A percentile compares a stretch with the other conserved stretches of the same genome.
These are phyloP conservation scores for Auriculariales sp. DNA, from an alignment of 768 basidiomycete genomes.

Conservation along the genomic window DNA sequence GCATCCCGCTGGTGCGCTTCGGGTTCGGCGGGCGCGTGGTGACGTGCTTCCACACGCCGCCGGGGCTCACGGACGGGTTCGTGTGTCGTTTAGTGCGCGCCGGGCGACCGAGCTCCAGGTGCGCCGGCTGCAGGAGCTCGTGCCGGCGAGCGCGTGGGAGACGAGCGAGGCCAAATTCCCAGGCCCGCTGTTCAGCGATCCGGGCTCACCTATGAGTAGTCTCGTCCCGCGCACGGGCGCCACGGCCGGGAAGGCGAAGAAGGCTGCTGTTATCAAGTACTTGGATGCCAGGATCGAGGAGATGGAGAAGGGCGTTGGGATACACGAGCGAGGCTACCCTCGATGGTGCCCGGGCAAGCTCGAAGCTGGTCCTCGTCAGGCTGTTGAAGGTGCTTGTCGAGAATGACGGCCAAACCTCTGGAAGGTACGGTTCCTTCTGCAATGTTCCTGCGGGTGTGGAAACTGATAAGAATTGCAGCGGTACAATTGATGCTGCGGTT, in stretches of 20 bases:
- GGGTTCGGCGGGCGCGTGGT: slow-evolving; percentile 89
- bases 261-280: slow-evolving; percentile 61
- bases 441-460: too few species aligned
- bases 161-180: slow-evolving; percentile 50
- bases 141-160: slow-evolving; percentile 51
- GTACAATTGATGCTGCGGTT: slow-evolving; percentile 59
- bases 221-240: slow-evolving; percentile 42
- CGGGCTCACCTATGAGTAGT: slow-evolving; percentile 44
- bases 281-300: slow-evolving; percentile 63
- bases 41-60: slow-evolving; percentile 70
- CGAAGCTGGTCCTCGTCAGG: slow-evolving; percentile 58
- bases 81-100: slow-evolving; percentile 58
- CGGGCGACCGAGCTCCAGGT: slow-evolving; percentile 57
- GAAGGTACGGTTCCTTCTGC: slow-evolving; percentile 47
- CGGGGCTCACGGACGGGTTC: slow-evolving; percentile 54
- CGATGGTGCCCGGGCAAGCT: slow-evolving; percentile 52
- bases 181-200: slow-evolving; percentile 61
- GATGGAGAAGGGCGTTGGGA: slow-evolving; percentile 56
- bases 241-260: slow-evolving; percentile 69
- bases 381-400: slow-evolving; percentile 72
- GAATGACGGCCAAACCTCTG: slow-evolving; percentile 75
- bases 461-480: too few species aligned
- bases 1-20: slow-evolving; percentile 72
- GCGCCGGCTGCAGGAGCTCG: slow-evolving; percentile 48
- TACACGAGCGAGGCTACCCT: slow-evolving; percentile 42